A percentile compares a stretch with the other conserved stretches of the same genome.
These are phyloP conservation scores for Naganishia sp. DNA, from an alignment of 1,284 basidiomycete species.

Conservation along the genomic window DNA sequence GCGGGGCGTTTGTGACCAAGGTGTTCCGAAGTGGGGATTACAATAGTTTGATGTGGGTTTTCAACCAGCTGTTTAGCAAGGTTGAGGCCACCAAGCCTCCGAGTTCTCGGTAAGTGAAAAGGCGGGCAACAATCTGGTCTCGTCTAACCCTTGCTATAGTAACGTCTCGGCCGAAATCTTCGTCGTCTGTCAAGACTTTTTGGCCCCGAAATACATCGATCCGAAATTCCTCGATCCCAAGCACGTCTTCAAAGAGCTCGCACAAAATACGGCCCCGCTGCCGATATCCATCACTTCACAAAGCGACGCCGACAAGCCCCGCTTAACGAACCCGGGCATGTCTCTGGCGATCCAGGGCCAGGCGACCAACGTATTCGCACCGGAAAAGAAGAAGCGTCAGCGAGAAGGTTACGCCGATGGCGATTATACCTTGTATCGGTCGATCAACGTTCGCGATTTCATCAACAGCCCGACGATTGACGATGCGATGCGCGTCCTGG, in stretches of 20 bases:
- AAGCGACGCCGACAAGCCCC: slow-evolving; percentile 36
- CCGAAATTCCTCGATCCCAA: slow-evolving; percentile 97
- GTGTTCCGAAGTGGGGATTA: slow-evolving; percentile 99
- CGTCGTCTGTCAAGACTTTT: slow-evolving; percentile 94
- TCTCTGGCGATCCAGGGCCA: slow-evolving; percentile 45
- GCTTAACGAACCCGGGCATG: slow-evolving; percentile 44
- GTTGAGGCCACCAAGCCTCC: slow-evolving; percentile 99
- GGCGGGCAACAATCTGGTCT: slow-evolving; percentile 9
- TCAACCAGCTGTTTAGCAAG: slow-evolving; percentile 91
- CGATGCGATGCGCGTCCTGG: slow-evolving; percentile 80
- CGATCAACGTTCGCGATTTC: slow-evolving; percentile 72
- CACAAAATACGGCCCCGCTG: slow-evolving; percentile 58
- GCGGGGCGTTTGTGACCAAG: slow-evolving; percentile 96
- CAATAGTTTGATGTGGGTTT: slow-evolving; percentile 98
- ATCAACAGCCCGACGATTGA: slow-evolving; percentile 57
- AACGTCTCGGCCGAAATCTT: slow-evolving; percentile 99
- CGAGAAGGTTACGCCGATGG: slow-evolving; percentile 96
- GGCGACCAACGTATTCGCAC: slow-evolving; percentile 88
- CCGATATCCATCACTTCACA: slow-evolving; percentile 50
- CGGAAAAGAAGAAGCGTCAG: slow-evolving; percentile 91
- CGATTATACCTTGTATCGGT: slow-evolving; percentile 86
- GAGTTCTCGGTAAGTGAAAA: slow-evolving; percentile 73
- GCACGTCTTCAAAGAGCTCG: slow-evolving; percentile 94
- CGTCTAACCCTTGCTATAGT: slow-evolving; percentile 55
- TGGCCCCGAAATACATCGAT: slow-evolving; percentile 93